Evolutionary conservation across 1,139 yeast species (phyloP).

Genomic region (Debaryomyces robertsiae): DNA sequence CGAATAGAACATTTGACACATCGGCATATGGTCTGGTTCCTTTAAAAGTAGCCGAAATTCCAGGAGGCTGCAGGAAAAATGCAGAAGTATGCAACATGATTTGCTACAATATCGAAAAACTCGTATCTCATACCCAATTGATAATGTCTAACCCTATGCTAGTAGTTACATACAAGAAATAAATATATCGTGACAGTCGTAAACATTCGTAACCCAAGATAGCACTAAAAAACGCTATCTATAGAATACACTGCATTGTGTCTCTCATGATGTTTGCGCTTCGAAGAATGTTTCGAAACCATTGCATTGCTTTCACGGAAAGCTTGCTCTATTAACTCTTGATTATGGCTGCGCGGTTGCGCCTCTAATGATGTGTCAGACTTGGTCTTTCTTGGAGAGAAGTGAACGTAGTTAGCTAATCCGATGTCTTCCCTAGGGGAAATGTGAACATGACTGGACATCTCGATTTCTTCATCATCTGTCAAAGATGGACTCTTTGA

Average conservation of each 20-base stretch:
- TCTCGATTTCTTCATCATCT: slow-evolving; percentile 13
- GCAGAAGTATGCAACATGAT: no score
- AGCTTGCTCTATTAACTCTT: background rate
- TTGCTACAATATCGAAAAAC: no score
- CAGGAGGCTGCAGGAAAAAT: no score
- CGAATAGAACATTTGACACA: no score
- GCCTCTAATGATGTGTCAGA: slow-evolving; percentile 6
- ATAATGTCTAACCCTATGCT: background rate
- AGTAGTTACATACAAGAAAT: background rate
- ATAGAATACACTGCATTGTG: slow-evolving; percentile 27
- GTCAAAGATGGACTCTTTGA: slow-evolving; percentile 24
- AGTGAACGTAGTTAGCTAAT: no score
- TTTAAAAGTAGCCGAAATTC: no score
- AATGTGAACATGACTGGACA: slow-evolving; percentile 5
- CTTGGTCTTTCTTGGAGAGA: no score
- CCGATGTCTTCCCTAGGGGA: background rate
- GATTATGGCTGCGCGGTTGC: slow-evolving; percentile 7
- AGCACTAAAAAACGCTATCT: slow-evolving; percentile 23
- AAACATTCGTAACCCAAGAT: background rate
- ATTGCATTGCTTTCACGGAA: background rate
- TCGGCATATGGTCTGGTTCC: no score
- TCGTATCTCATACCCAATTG: no score
- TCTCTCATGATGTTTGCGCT: slow-evolving; percentile 21
- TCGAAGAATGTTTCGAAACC: slow-evolving; percentile 4
- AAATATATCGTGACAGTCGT: background rate